Evolutionary conservation across 192 early-diverging fungal species (phyloP), one percentile per base, ranked within the genome.

Genomic region (Umbelopsis vinacea): DNA sequence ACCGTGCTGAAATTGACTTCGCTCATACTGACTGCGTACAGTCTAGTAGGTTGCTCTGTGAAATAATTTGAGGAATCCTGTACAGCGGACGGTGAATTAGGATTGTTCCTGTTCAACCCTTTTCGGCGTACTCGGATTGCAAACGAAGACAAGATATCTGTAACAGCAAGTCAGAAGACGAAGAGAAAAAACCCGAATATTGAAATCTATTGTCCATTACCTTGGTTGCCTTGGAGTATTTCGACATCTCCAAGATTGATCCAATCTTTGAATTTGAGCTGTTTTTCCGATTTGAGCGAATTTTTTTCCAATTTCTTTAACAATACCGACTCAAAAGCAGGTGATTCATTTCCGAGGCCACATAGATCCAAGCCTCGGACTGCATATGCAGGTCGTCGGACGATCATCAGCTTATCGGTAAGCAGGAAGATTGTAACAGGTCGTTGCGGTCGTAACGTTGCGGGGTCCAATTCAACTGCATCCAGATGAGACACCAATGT

Each of bases 231-330:
- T 46, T 72, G 52, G 15, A 67, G 68, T 22, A 75, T 6, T 33
- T 79, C 70, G 7, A 75, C 52, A 55, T 79, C 70, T 33, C 67
- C 67, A 23, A 79, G 53, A 22, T 45, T 52, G 4, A 74, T 35
- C 78, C 78, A 79, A 0, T 74, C 78, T 35, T 68, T 67, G 45
- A 79, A 79, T 12, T 79, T 79, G 22, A 79, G 66, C 67, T 76
- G 71, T 8, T 66, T 38, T n/a, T 60, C 54, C 7, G 14, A 17
- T 52, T 52, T 45, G 22, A 37, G 35, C 8, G 33, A 6, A 37
- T 19, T 67, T 10, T 47, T 26, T 29, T 71, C 70, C 2, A 50
- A 38, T 68, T 76, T 76, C n/a, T 66, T 57, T 23, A 71, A 50
- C 10, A 67, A 55, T 10, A 54, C 35, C 19, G 70, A 66, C 29